phyloP scores from a whole-genome alignment of 805 yeast genomes.

The Saccharomycopsis sp. region DNA sequence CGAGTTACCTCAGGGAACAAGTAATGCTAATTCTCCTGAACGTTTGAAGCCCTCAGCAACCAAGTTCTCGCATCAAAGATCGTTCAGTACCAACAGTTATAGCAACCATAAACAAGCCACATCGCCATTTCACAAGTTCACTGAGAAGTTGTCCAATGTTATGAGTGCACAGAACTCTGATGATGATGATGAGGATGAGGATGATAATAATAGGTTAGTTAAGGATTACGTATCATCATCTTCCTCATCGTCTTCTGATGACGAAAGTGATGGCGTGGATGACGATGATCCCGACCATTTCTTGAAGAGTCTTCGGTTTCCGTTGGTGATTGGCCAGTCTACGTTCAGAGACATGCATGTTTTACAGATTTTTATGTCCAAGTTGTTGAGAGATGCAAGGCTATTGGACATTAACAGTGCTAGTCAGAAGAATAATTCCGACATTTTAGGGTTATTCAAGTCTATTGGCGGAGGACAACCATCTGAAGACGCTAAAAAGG shows the following conservation, averaged over 20 bases:
- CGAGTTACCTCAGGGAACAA: background rate
- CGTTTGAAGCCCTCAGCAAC: background rate
- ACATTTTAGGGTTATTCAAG: background rate
- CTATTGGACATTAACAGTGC: background rate
- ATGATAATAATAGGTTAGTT: background rate
- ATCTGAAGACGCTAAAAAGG: background rate
- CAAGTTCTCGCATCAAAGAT: conserved; percentile 4
- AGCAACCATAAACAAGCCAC: background rate
- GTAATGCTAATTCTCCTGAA: background rate
- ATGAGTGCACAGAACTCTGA: conserved; percentile 19
- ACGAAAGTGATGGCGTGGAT: background rate
- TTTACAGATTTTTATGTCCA: conserved; percentile 10
- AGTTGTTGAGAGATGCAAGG: conserved; percentile 8
- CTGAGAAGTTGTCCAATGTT: conserved; percentile 13
- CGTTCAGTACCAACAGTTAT: conserved; percentile 4
- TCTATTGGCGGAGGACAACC: background rate
- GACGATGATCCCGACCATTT: conserved; percentile 10
- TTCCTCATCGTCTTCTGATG: conserved; percentile 4
- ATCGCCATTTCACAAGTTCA: conserved; percentile 9
- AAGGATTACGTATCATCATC: background rate
- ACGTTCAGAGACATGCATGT: conserved; percentile 6
- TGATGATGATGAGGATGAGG: conserved; percentile 14
- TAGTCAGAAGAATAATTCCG: background rate
- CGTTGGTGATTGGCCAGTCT: conserved; percentile 15
- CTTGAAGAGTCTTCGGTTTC: conserved; percentile 11